A percentile compares a stretch with the other conserved stretches of the same genome.
Conservation (phyloP, 2,329 filamentous ascomycete species). For the Cercospora sojina region DNA sequence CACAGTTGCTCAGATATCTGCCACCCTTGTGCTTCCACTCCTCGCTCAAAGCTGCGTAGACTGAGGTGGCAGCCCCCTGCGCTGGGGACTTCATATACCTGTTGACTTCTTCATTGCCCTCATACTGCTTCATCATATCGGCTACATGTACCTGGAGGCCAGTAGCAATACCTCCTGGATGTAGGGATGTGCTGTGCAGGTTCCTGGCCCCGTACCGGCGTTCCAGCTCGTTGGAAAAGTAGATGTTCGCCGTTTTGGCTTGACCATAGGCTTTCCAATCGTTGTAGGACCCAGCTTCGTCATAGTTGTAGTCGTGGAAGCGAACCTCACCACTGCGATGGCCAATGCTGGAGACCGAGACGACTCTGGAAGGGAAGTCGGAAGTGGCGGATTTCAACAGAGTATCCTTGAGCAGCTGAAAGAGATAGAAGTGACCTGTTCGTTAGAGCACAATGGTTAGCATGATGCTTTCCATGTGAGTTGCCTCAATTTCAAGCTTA, state of each 20-base stretch:
- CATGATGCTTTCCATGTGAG: background rate
- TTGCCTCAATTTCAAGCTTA: slow-evolving; percentile 47
- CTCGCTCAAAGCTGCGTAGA: slow-evolving; percentile 46
- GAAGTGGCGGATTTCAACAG: slow-evolving; percentile 44
- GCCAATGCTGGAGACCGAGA: slow-evolving; percentile 47
- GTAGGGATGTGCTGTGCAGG: slow-evolving; percentile 47
- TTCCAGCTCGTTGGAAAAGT: slow-evolving; percentile 54
- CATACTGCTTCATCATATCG: slow-evolving; percentile 23
- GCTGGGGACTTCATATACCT: slow-evolving; percentile 36
- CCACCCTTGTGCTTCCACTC: slow-evolving; percentile 42
- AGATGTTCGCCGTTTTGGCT: slow-evolving; percentile 54
- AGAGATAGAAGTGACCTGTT: slow-evolving; percentile 53
- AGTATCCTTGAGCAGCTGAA: slow-evolving; percentile 50
- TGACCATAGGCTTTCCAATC: slow-evolving; percentile 48
- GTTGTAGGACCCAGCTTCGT: slow-evolving; percentile 35
- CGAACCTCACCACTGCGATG: slow-evolving; percentile 42
- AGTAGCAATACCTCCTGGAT: slow-evolving; percentile 49
- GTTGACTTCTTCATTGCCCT: slow-evolving; percentile 19
- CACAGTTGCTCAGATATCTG: slow-evolving; percentile 31
- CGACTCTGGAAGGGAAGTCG: slow-evolving; percentile 48
- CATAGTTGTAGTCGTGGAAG: slow-evolving; percentile 45
- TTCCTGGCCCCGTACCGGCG: slow-evolving; percentile 48
- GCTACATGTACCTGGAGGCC: slow-evolving; percentile 24
- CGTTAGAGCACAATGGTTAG: background rate
- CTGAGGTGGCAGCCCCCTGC: slow-evolving; percentile 52